Percentiles rank a stretch among this genome's conserved stretches.
Evolutionary conservation across 2,329 filamentous ascomycete species (phyloP).

Genomic region (Colletotrichum spinosum): DNA sequence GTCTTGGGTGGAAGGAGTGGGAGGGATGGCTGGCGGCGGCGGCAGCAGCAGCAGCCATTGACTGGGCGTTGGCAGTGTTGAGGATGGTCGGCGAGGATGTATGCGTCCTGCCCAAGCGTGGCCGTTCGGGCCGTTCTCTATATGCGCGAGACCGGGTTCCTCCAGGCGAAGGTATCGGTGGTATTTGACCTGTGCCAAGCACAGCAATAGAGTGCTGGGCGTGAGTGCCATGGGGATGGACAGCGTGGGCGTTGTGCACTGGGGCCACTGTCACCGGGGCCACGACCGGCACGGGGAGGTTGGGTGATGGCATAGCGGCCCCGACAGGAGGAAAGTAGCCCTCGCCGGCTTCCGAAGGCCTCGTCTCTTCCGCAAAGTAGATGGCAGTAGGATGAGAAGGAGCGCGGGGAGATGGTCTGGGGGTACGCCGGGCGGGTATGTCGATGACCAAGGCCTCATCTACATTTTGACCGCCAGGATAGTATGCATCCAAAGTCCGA

Average conservation of each 20-base stretch:
- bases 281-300: slow-evolving; percentile 54
- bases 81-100: slow-evolving; percentile 85
- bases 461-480: slow-evolving; percentile 86
- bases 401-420: slow-evolving; percentile 80
- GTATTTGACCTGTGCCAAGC: slow-evolving; percentile 82
- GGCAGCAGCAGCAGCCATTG: slow-evolving; percentile 45
- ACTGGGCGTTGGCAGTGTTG: slow-evolving; percentile 56
- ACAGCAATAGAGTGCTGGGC: slow-evolving; percentile 80
- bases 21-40: slow-evolving; percentile 50
- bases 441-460: slow-evolving; percentile 94
- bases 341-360: slow-evolving; percentile 75
- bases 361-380: slow-evolving; percentile 71
- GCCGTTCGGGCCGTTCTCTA: slow-evolving; percentile 68
- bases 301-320: slow-evolving; percentile 52
- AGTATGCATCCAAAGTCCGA: slow-evolving; percentile 83
- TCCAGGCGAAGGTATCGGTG: slow-evolving; percentile 86
- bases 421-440: slow-evolving; percentile 79
- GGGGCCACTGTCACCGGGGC: slow-evolving; percentile 49
- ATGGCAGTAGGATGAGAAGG: slow-evolving; percentile 58
- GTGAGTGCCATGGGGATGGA: slow-evolving; percentile 40
- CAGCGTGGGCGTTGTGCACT: slow-evolving; percentile 37
- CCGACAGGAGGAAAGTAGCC: slow-evolving; percentile 85
- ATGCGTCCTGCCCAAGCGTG: slow-evolving; percentile 75
- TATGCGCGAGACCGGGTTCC: slow-evolving; percentile 66
- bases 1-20: slow-evolving; percentile 52